phyloP scores from a whole-genome alignment of 2,329 filamentous ascomycete genomes.

The Aspergillus hortae region DNA sequence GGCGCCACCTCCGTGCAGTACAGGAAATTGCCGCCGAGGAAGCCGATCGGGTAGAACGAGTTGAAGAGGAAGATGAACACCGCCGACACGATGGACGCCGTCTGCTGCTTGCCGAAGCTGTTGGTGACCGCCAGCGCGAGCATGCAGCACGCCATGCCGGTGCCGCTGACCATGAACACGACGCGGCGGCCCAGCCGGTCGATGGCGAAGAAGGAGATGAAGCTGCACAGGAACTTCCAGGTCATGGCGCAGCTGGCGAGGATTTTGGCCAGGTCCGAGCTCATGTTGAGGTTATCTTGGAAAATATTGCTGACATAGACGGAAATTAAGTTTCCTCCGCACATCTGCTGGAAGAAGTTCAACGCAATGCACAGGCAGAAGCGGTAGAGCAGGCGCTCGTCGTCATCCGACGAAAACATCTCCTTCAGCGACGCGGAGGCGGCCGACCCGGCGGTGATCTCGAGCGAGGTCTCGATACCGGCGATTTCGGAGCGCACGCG shows the following conservation, averaged over 20 bases:
- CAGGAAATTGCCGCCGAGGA: conserved; percentile 57
- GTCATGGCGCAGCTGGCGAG: conserved; percentile 51
- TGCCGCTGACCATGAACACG: conserved; percentile 52
- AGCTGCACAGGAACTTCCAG: conserved; percentile 54
- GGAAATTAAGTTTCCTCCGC: conserved; percentile 16
- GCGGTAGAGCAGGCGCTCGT: conserved; percentile 19
- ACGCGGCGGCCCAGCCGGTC: conserved; percentile 50
- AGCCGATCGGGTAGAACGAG: conserved; percentile 61
- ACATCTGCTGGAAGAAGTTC: conserved; percentile 20
- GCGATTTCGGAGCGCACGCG: conserved; percentile 14
- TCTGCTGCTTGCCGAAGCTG: conserved; percentile 21
- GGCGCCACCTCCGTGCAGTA: conserved; percentile 46
- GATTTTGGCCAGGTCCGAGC: conserved; percentile 22
- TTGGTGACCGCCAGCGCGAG: conserved; percentile 45
- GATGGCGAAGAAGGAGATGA: conserved; percentile 50
- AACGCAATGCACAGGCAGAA: conserved; percentile 16
- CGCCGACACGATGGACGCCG: conserved; percentile 15
- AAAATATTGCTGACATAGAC: conserved; percentile 17
- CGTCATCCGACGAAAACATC: conserved; percentile 15
- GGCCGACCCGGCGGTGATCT: conserved; percentile 10
- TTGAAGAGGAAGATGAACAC: conserved; percentile 59
- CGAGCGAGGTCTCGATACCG: conserved; percentile 17
- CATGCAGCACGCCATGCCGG: conserved; percentile 56
- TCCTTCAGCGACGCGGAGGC: conserved; percentile 10
- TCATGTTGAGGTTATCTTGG: conserved; percentile 13